Percentiles rank a stretch among this genome's conserved stretches.
phyloP scores from a whole-genome alignment of 179 eudicot species.

The Spergularia azorica region DNA sequence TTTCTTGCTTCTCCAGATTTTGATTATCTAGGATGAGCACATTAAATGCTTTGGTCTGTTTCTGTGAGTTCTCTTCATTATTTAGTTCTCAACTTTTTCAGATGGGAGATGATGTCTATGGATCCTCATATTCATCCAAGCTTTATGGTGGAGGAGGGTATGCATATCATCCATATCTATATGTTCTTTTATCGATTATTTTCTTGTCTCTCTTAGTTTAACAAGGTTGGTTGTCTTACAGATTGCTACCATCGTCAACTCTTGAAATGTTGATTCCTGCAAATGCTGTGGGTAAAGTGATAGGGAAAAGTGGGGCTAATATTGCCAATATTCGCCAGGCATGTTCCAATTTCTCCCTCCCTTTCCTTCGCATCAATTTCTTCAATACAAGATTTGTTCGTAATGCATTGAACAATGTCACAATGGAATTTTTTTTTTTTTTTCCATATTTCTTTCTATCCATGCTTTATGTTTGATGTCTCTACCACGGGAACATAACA shows the following conservation, averaged over 20 bases:
- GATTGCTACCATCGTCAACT: constrained; percentile 65
- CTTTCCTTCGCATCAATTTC: neutral
- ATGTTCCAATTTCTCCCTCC: constrained; percentile 3
- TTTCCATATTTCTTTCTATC: constrained; percentile 5
- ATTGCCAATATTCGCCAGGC: constrained; percentile 88
- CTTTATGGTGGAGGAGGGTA: constrained; percentile 73
- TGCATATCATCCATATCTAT: constrained; percentile 19
- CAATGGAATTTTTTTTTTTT: too few relatives aligned
- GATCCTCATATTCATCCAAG: constrained; percentile 76
- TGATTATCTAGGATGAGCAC: neutral
- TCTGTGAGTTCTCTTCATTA: constrained; percentile 5
- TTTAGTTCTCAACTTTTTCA: constrained; percentile 20
- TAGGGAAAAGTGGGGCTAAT: constrained; percentile 88
- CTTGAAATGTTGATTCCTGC: constrained; percentile 82
- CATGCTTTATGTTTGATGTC: constrained; percentile 5
- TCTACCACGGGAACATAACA: constrained; percentile 4
- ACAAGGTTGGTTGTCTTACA: constrained; percentile 24
- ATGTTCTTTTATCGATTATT: neutral
- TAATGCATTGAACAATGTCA: neutral
- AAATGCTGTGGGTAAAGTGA: constrained; percentile 74
- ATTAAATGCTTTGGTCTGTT: neutral
- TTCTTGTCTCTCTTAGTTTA: constrained; percentile 11
- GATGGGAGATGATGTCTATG: constrained; percentile 66
- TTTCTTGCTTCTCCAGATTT: constrained; percentile 1
- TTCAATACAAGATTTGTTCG: neutral